phyloP scores from a whole-genome alignment of 805 yeast genomes.

The Grigorovia transvaalensis region DNA sequence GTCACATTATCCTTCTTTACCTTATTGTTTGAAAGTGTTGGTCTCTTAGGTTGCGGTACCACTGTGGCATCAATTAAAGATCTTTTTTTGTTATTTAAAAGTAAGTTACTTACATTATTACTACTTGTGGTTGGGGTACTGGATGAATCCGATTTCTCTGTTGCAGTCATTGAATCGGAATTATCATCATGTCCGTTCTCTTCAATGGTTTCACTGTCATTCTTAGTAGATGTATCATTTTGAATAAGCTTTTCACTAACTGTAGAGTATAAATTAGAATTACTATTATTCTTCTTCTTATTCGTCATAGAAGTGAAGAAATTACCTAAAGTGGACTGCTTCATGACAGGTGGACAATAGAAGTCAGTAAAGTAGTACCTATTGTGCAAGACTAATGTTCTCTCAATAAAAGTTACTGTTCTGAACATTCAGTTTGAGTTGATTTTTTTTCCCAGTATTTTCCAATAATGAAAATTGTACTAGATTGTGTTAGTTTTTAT shows the following conservation, averaged over 20 bases:
- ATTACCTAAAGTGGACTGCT: slow-evolving; percentile 26
- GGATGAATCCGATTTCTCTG: background rate
- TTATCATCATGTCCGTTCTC: background rate
- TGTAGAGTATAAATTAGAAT: background rate
- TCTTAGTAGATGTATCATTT: too few relatives aligned
- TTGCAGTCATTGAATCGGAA: background rate
- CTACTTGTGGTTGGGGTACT: background rate
- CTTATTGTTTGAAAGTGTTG: background rate
- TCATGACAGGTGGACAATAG: background rate
- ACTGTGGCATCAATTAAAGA: background rate
- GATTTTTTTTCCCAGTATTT: background rate
- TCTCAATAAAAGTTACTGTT: too few relatives aligned
- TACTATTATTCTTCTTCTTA: slow-evolving; percentile 5
- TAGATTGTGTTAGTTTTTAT: too few relatives aligned
- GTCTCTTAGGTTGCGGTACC: background rate
- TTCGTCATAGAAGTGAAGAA: slow-evolving; percentile 24
- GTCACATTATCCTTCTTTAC: background rate
- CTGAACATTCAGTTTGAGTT: background rate
- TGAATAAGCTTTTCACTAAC: too few relatives aligned
- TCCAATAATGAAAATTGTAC: background rate
- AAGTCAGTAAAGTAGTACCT: background rate
- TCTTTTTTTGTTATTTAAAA: background rate
- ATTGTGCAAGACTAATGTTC: background rate
- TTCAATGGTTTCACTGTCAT: too few relatives aligned
- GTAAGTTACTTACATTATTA: background rate